Base-by-base conservation (phyloP, 2,329 filamentous ascomycete species). In the Acarospora socialis region DNA sequence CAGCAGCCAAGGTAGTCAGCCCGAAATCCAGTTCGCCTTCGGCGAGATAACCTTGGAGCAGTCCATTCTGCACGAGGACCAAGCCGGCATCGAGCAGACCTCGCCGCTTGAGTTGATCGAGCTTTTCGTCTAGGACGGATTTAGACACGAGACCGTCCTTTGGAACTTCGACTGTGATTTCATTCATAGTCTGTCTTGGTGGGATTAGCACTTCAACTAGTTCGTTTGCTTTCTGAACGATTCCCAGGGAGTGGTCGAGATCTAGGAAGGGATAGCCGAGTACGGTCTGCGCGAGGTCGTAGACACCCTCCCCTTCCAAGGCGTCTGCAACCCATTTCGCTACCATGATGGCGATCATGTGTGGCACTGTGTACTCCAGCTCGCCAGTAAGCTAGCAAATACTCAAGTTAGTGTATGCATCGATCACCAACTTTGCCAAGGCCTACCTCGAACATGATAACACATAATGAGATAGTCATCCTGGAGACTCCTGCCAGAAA, bases 201-300 rank as follows among this genome's bases (percentile, higher is more conserved):
- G 68, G 69, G 2, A 70, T 57, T 2, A 73, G 52, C 7, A 60
- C 57, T 30, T 60, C 54, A 0, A 65, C 62, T 1, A 56, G 49
- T 13, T 44, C 36, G 7, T 54, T 51, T 21, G 54, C 42, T 16
- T 45, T 43, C 33, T 61, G 53, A 3, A 66, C 59, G 12, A 57
- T 50, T 0, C 44, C 44, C 12, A 68, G 49, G 2, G 63, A 59
- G 35, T 59, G 54, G 28, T 73, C 67, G 0, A 57, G 42, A 36
- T 73, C 68, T 6, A 73, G 51, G 43, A 73, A 73, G 1, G 68
- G 68, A 42, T 73, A 66, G 0, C 68, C 68, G 1, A 73, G 56
- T 3, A 73, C 60, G 3, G 60, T 61, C 46, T 73, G 68, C n/a
- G 68, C 67, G 5, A 73, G 55, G 42, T 73, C 68, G 42, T 73